Conservation (phyloP, 805 yeast species). For the Cephaloascus albidus region DNA sequence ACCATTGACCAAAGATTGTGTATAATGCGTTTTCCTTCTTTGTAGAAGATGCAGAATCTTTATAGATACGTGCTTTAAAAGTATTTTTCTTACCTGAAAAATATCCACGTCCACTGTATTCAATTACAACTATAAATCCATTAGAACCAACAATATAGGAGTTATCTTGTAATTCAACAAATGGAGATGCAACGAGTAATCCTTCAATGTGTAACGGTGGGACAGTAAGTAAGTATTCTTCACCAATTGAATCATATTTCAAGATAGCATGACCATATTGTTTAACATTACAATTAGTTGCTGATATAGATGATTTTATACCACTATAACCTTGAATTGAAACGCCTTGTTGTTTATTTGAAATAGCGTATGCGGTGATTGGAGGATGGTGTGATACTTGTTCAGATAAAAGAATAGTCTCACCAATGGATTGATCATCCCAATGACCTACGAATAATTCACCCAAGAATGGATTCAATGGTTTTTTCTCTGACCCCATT, state of each 20-base stretch:
- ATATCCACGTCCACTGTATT: slow-evolving; percentile 88
- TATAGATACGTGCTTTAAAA: slow-evolving; percentile 76
- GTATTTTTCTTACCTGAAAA: slow-evolving; percentile 91
- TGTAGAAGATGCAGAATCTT: slow-evolving; percentile 36
- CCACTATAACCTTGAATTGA: slow-evolving; percentile 84
- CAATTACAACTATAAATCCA: slow-evolving; percentile 68
- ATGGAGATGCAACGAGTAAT: slow-evolving; percentile 81
- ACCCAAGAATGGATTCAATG: slow-evolving; percentile 92
- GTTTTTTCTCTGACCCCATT: slow-evolving; percentile 95
- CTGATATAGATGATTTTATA: slow-evolving; percentile 72
- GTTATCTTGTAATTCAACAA: slow-evolving; percentile 86
- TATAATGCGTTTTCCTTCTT: slow-evolving; percentile 57
- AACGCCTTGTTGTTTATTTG: slow-evolving; percentile 62
- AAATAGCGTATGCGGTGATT: slow-evolving; percentile 82
- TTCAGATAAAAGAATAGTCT: slow-evolving; percentile 72
- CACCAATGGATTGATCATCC: slow-evolving; percentile 60
- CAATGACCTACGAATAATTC: slow-evolving; percentile 90
- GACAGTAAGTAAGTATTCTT: slow-evolving; percentile 70
- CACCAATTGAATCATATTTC: slow-evolving; percentile 51
- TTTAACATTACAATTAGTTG: slow-evolving; percentile 72
- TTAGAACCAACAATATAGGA: slow-evolving; percentile 75
- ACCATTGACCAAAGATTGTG: slow-evolving; percentile 91
- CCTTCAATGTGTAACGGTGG: slow-evolving; percentile 97
- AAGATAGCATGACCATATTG: slow-evolving; percentile 89
- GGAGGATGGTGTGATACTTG: slow-evolving; percentile 99